phyloP scores from a whole-genome alignment of 176 grass and related monocot genomes.

The Lolium rigidum region DNA sequence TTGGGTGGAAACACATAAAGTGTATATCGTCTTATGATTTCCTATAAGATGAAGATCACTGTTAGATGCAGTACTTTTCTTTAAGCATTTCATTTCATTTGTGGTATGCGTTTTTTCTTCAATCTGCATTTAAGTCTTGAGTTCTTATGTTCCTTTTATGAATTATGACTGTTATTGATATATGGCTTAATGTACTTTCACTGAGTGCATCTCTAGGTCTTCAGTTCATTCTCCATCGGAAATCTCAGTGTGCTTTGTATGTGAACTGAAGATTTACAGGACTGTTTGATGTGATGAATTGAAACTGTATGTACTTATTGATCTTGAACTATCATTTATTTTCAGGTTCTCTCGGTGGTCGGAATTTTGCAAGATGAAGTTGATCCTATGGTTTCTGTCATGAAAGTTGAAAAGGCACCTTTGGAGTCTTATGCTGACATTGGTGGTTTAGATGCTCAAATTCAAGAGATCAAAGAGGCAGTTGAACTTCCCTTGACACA shows the following conservation, averaged over 20 bases:
- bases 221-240: background rate
- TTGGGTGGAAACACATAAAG: background rate
- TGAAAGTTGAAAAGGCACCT: conserved; percentile 90
- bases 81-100: background rate
- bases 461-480: conserved; percentile 88
- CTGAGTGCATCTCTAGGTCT: background rate
- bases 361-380: conserved; percentile 85
- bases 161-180: background rate
- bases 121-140: background rate
- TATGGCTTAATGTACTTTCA: background rate
- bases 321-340: conserved; percentile 15
- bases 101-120: background rate
- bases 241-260: background rate
- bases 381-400: conserved; percentile 88
- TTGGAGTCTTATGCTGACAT: conserved; percentile 85
- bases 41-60: background rate
- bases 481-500: conserved; percentile 84
- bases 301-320: background rate
- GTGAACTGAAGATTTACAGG: background rate
- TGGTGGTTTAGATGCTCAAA: conserved; percentile 84
- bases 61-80: background rate
- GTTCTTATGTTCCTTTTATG: background rate
- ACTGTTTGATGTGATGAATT: conserved; percentile 3
- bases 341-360: conserved; percentile 78
- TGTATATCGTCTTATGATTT: background rate